Evolutionary conservation across 257 asterid species (phyloP), one percentile per base, ranked within the genome.

Genomic region (Nicotiana otophora): DNA sequence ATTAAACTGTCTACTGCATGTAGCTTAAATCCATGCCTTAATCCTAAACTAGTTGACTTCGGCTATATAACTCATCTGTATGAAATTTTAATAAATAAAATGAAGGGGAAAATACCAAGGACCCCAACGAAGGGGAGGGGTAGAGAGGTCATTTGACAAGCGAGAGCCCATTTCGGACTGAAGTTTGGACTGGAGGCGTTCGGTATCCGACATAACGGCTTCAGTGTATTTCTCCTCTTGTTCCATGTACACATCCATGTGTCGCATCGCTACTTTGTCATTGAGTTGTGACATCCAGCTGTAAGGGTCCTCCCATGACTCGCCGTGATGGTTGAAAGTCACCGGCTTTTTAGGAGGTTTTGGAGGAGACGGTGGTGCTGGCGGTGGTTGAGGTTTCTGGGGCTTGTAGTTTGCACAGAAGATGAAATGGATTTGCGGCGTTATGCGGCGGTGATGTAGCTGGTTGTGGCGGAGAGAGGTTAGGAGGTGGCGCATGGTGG

Each of bases 221-320:
- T 94, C 99, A 33, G 92, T 92, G 84, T 94, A 95, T 93, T 95
- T 95, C 94, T 95, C 99, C 87, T 95, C 99, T 85, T 94, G 99
- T 86, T 96, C 99, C 99, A 96, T 91, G 87, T 89, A 94, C 7
- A 94, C 96, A 84, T 93, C 97, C 98, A 96, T 96, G 88, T 96
- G 99, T 9, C 99, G 92, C 99, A 95, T 95, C 14, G 99, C 96
- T 70, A 94, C 98, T 85, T 81, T 89, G 69, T 95, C 99, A 68
- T 87, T 85, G 48, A 95, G 87, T 86, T 92, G 97, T 11, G 99
- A 94, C 99, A 94, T 95, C 99, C 99, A 95, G 42, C 72, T 88
- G 87, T 94, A 95, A 15, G 89, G 92, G 83, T 95, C 99, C 69
- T 93, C 93, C 98, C 98, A 94, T 15, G 96, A 90, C 85, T 91